A percentile compares a stretch with the other conserved stretches of the same genome.
phyloP scores from a whole-genome alignment of 176 grass and related monocot species.

The Poa pratensis region DNA sequence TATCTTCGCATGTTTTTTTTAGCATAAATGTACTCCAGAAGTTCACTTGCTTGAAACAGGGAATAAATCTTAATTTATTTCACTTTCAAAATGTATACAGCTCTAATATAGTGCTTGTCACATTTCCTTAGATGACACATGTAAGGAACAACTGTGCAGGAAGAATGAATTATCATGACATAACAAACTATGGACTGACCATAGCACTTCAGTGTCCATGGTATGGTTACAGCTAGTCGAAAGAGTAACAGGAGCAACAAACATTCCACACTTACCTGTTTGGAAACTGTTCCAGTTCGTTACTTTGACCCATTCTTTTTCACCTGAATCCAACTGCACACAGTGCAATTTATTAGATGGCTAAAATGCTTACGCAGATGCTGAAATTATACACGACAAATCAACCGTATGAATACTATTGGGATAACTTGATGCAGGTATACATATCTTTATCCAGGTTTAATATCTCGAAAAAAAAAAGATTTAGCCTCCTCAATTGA shows the following conservation, averaged over 20 bases:
- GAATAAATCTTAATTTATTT: background rate
- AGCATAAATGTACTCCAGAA: slow-evolving; percentile 12
- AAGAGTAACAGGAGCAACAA: slow-evolving; percentile 11
- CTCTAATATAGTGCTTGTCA: background rate
- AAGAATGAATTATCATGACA: slow-evolving; percentile 6
- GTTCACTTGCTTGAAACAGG: background rate
- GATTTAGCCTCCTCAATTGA: background rate
- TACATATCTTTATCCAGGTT: background rate
- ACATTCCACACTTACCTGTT: slow-evolving; percentile 55
- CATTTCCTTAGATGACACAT: background rate
- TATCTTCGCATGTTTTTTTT: slow-evolving; percentile 20
- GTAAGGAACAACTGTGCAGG: background rate
- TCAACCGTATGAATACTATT: background rate
- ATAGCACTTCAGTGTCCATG: background rate
- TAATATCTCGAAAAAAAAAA: background rate
- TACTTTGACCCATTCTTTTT: slow-evolving; percentile 85
- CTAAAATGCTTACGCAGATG: slow-evolving; percentile 17
- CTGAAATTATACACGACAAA: background rate
- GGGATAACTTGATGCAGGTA: background rate
- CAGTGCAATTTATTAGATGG: background rate
- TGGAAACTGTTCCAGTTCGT: slow-evolving; percentile 65
- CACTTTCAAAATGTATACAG: background rate
- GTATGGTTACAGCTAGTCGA: background rate
- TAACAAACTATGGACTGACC: background rate
- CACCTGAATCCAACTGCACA: slow-evolving; percentile 77